phyloP scores from a whole-genome alignment of 2,329 filamentous ascomycete genomes.

The Bipolaris bicolor region DNA sequence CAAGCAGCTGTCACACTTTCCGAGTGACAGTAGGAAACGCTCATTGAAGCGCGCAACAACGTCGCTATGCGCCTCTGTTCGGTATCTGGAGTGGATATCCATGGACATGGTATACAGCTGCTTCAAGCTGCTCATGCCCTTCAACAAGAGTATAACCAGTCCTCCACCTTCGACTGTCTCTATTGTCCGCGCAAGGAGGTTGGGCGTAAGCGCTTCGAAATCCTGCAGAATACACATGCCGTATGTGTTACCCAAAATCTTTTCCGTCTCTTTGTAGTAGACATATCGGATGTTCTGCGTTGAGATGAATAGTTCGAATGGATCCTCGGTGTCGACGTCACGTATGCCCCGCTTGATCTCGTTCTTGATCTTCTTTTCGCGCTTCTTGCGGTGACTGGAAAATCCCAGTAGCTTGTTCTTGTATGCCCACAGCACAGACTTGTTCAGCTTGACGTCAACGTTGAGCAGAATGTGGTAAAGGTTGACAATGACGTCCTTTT shows the following conservation, averaged over 20 bases:
- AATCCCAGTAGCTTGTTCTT: conserved; percentile 97
- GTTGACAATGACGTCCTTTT: conserved; percentile 96
- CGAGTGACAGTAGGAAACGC: conserved; percentile 91
- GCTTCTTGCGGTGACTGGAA: conserved; percentile 93
- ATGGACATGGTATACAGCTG: conserved; percentile 96
- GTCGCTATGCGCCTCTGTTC: conserved; percentile 94
- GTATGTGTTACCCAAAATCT: conserved; percentile 96
- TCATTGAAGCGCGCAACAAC: conserved; percentile 97
- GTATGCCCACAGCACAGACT: conserved; percentile 97
- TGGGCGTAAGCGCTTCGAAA: conserved; percentile 97
- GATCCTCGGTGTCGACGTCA: conserved; percentile 89
- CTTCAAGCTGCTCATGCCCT: conserved; percentile 96
- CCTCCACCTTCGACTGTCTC: conserved; percentile 98
- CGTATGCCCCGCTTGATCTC: conserved; percentile 94
- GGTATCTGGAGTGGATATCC: conserved; percentile 96
- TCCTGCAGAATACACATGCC: conserved; percentile 99
- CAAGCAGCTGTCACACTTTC: conserved; percentile 91
- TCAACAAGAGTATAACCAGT: conserved; percentile 85
- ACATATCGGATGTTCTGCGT: conserved; percentile 98
- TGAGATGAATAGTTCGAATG: conserved; percentile 96
- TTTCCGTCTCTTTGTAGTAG: conserved; percentile 99
- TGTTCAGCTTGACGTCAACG: conserved; percentile 91
- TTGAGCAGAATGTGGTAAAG: conserved; percentile 91
- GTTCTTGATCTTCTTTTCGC: conserved; percentile 97
- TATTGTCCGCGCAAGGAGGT: conserved; percentile 89